Percentiles rank a stretch among this genome's conserved stretches.
These are phyloP conservation scores for Mucor ambiguus DNA, from an alignment of 371 early-diverging fungal species.

Conservation along the genomic window DNA sequence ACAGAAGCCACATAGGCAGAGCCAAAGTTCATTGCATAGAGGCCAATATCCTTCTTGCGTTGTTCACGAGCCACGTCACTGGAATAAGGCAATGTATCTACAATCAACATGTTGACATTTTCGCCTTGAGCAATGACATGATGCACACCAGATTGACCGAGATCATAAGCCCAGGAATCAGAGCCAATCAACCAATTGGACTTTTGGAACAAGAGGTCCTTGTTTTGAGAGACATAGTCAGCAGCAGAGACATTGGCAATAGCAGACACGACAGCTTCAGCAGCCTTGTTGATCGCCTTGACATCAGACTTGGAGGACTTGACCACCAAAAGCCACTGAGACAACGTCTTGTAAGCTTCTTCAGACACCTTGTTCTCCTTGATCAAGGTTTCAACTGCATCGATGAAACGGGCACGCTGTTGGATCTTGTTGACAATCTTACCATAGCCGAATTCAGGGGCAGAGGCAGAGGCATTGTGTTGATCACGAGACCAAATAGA, in stretches of 20 bases:
- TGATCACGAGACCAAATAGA: slow-evolving; percentile 50
- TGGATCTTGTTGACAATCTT: slow-evolving; percentile 69
- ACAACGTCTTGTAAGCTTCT: slow-evolving; percentile 62
- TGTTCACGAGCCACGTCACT: slow-evolving; percentile 56
- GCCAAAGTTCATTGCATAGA: slow-evolving; percentile 94
- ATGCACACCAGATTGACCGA: slow-evolving; percentile 89
- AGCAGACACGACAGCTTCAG: slow-evolving; percentile 36
- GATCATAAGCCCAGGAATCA: slow-evolving; percentile 85
- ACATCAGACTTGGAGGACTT: slow-evolving; percentile 55
- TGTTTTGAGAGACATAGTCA: slow-evolving; percentile 37
- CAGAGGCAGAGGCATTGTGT: slow-evolving; percentile 49
- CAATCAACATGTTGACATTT: slow-evolving; percentile 86
- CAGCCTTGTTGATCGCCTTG: slow-evolving; percentile 43
- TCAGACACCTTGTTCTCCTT: slow-evolving; percentile 53
- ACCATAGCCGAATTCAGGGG: slow-evolving; percentile 89
- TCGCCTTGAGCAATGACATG: slow-evolving; percentile 83
- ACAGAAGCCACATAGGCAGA: slow-evolving; percentile 88
- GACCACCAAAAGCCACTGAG: slow-evolving; percentile 70
- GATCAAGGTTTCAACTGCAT: slow-evolving; percentile 60
- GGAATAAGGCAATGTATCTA: slow-evolving; percentile 83
- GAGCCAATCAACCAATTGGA: slow-evolving; percentile 90
- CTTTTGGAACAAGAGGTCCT: slow-evolving; percentile 52
- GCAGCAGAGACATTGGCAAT: slow-evolving; percentile 36
- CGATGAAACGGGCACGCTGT: slow-evolving; percentile 69
- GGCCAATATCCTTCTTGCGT: slow-evolving; percentile 92